Base-by-base conservation (phyloP, 2,329 filamentous ascomycete genomes). In the Penicillium sp. region DNA sequence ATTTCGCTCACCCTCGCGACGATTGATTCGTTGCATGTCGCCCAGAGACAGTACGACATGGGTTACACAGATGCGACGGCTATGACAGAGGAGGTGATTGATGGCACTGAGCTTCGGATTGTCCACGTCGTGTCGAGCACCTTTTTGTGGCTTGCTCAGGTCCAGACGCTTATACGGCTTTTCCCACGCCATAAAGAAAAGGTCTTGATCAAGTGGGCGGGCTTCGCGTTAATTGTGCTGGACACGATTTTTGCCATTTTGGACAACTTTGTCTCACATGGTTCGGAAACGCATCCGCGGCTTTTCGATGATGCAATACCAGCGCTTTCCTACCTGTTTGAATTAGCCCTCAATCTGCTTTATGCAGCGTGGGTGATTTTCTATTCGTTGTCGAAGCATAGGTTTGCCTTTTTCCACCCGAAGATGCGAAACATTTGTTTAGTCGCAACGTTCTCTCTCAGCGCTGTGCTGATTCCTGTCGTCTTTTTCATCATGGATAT, bases 181-280 rank as follows among this genome's bases (percentile, higher is more conserved):
- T 99, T 99, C 65, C 94, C 94, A 7, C 90, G 94, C 33, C 93
- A 97, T 68, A 90, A 95, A 67, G 94, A 99, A 75, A 97, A 97
- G 75, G 87, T 97, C 52, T 90, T 97, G 63, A 99, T 99, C 76
- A 97, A 97, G 76, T 99, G 93, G 93, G 91, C 93, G 16, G 94
- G 93, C 1, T 97, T 97, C 69, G 91, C 89, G 3, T 83, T 99
- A 57, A 97, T 99, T 66, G 84, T 91, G 0, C 81, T 97, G 59
- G 93, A 97, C 69, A 87, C 93, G 45, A 85, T 92, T 11, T 99
- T 99, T 72, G 92, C 89, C 67, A 91, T 89, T 48, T 82, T 97
- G 58, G 95, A 97, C 77, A 94, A 89, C 66, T 97, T 97, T 67
- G 71, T 83, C 52, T 81, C 82, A 28, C 77, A 82, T 52, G 65